Conservation (phyloP, 352 stramenopile species). For the Stephanocyclus meneghinianus region DNA sequence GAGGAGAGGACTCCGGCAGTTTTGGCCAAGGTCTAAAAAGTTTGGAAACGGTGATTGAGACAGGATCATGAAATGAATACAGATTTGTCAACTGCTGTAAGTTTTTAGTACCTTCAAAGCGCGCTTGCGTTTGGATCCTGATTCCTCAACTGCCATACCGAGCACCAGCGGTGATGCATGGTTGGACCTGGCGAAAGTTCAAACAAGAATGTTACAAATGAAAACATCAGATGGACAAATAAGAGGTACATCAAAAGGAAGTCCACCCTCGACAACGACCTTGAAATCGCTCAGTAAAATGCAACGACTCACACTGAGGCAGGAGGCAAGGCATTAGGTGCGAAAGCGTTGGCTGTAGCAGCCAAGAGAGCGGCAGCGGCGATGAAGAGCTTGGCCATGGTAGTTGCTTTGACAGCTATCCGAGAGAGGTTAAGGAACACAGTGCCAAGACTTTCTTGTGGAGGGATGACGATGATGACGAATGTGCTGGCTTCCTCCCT, state of each 20-base stretch:
- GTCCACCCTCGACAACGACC: neutral
- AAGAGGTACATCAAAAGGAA: neutral
- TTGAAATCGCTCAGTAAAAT: neutral
- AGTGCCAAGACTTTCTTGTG: neutral
- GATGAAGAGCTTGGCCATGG: constrained; percentile 44
- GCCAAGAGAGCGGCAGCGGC: constrained; percentile 33
- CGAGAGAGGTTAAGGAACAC: neutral
- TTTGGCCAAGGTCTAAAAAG: constrained; percentile 53
- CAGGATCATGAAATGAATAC: constrained; percentile 1
- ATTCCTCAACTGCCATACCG: constrained; percentile 34
- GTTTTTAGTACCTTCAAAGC: constrained; percentile 60
- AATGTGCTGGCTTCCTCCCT: neutral
- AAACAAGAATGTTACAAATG: constrained; percentile 1
- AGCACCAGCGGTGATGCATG: constrained; percentile 46
- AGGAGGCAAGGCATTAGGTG: constrained; percentile 24
- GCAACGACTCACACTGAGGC: constrained; percentile 24
- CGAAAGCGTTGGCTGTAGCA: constrained; percentile 29
- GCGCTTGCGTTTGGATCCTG: constrained; percentile 65
- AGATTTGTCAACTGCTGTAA: constrained; percentile 1
- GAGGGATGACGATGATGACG: constrained; percentile 3
- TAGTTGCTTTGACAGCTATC: constrained; percentile 1
- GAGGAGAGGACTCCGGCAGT: constrained; percentile 62
- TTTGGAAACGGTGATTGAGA: neutral
- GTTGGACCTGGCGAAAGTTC: constrained; percentile 8
- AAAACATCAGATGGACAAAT: neutral